phyloP scores from a whole-genome alignment of 2,329 filamentous ascomycete genomes.

The Thielaviopsis populi region DNA sequence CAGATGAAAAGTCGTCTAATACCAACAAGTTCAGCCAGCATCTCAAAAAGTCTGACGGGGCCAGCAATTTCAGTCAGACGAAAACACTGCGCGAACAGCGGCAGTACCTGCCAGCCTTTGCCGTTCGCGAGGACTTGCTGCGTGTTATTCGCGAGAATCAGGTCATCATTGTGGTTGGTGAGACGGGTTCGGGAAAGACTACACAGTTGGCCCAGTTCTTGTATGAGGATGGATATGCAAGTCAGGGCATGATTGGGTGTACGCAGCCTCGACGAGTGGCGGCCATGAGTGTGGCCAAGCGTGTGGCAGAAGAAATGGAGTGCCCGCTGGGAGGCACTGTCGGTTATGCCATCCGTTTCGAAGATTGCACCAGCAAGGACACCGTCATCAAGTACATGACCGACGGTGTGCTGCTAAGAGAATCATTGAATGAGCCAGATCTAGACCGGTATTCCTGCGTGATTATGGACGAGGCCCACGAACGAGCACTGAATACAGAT shows the following conservation, averaged over 20 bases:
- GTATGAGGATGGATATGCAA: constrained; percentile 86
- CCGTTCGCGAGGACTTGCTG: constrained; percentile 82
- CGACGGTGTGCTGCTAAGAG: constrained; percentile 83
- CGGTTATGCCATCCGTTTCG: constrained; percentile 94
- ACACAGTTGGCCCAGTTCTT: constrained; percentile 95
- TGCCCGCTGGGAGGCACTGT: constrained; percentile 75
- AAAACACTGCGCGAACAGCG: constrained; percentile 83
- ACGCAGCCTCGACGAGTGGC: constrained; percentile 93
- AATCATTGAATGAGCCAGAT: constrained; percentile 83
- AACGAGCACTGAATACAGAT: constrained; percentile 89
- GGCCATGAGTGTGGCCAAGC: constrained; percentile 97
- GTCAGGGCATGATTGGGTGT: constrained; percentile 80
- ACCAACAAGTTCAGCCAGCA: constrained; percentile 74
- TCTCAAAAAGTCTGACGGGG: constrained; percentile 71
- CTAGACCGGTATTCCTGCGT: constrained; percentile 94
- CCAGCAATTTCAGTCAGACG: constrained; percentile 83
- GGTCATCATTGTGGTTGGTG: constrained; percentile 89
- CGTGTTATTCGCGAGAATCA: constrained; percentile 92
- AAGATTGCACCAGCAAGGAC: constrained; percentile 92
- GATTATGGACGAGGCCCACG: constrained; percentile 99
- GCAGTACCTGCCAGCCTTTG: constrained; percentile 88
- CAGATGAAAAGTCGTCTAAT: constrained; percentile 30
- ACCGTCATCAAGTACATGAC: constrained; percentile 99
- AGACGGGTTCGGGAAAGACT: constrained; percentile 95
- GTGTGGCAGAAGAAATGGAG: constrained; percentile 97